Conservation (phyloP, 2,329 filamentous ascomycete species). For the Didymella segeticola region DNA sequence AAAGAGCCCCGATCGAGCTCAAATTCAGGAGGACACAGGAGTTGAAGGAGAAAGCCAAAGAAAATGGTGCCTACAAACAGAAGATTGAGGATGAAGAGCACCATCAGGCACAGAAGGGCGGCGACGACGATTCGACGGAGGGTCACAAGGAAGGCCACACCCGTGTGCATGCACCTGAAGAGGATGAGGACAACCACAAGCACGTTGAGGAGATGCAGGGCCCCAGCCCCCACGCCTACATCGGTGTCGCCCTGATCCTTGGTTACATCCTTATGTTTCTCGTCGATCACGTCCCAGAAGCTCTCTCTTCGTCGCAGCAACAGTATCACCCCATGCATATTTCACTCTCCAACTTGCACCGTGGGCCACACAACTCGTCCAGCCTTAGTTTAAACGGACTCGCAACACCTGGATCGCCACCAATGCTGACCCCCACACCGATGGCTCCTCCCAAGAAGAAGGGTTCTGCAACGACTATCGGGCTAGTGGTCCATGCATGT, state of each 20-base stretch:
- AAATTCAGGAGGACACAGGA: constrained; percentile 32
- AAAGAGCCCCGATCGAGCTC: constrained; percentile 30
- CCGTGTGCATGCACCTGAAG: constrained; percentile 43
- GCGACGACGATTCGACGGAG: constrained; percentile 49
- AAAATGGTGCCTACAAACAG: constrained; percentile 21
- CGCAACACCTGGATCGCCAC: constrained; percentile 34
- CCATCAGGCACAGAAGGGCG: constrained; percentile 42
- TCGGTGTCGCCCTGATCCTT: constrained; percentile 83
- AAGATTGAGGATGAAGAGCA: constrained; percentile 28
- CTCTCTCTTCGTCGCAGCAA: constrained; percentile 59
- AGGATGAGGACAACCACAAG: constrained; percentile 51
- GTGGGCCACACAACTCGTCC: constrained; percentile 53
- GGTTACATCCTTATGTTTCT: constrained; percentile 98
- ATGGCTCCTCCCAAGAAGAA: constrained; percentile 46
- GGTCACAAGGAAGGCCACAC: constrained; percentile 48
- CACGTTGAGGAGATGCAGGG: constrained; percentile 53
- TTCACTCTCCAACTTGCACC: constrained; percentile 80
- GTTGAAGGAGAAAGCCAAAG: constrained; percentile 31
- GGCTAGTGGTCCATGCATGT: constrained; percentile 93
- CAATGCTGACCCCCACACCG: constrained; percentile 38
- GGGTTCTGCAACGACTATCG: constrained; percentile 70
- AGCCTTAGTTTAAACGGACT: constrained; percentile 45
- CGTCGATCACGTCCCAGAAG: constrained; percentile 66
- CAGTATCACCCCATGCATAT: constrained; percentile 80
- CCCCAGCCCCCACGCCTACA: constrained; percentile 69